Evolutionary conservation across 140 eudicot genomes (phyloP).

Genomic region (Stevia rebaudiana): DNA sequence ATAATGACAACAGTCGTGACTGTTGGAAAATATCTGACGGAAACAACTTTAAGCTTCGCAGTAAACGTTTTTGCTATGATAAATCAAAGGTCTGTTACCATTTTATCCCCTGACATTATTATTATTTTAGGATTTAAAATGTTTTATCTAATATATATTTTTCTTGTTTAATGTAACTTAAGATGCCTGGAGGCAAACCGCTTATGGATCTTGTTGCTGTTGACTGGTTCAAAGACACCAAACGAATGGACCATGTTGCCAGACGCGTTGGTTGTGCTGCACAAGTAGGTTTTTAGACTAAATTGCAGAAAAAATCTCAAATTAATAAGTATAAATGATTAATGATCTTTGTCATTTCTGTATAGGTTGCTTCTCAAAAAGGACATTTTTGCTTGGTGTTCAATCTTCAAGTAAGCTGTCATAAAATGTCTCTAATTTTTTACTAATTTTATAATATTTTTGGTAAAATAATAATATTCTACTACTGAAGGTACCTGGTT

Average conservation of each 20-base stretch:
- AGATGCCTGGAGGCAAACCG: slow-evolving; percentile 90
- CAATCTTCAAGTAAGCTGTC: slow-evolving; percentile 76
- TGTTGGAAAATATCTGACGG: slow-evolving; percentile 93
- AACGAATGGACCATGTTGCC: slow-evolving; percentile 97
- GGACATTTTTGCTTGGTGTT: slow-evolving; percentile 75
- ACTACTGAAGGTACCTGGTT: slow-evolving; percentile 78
- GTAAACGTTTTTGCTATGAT: slow-evolving; percentile 70
- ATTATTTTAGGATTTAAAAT: background rate
- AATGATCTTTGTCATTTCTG: background rate
- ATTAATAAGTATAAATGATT: background rate
- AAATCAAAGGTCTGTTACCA: slow-evolving; percentile 64
- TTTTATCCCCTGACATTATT: slow-evolving; percentile 5
- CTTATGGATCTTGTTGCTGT: slow-evolving; percentile 99
- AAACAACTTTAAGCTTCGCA: slow-evolving; percentile 87
- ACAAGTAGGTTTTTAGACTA: slow-evolving; percentile 58
- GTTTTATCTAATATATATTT: background rate
- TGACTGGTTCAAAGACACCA: slow-evolving; percentile 92
- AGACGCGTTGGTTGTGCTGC: slow-evolving; percentile 93
- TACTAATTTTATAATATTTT: background rate
- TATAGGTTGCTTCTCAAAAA: slow-evolving; percentile 80
- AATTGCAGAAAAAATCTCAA: background rate
- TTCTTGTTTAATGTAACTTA: slow-evolving; percentile 13
- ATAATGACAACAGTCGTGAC: slow-evolving; percentile 66
- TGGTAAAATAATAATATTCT: slow-evolving; percentile 4
- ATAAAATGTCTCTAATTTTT: slow-evolving; percentile 5